A percentile compares a stretch with the other conserved stretches of the same genome.
phyloP scores from a whole-genome alignment of 1,284 basidiomycete species.

The Moniliella sp. region DNA sequence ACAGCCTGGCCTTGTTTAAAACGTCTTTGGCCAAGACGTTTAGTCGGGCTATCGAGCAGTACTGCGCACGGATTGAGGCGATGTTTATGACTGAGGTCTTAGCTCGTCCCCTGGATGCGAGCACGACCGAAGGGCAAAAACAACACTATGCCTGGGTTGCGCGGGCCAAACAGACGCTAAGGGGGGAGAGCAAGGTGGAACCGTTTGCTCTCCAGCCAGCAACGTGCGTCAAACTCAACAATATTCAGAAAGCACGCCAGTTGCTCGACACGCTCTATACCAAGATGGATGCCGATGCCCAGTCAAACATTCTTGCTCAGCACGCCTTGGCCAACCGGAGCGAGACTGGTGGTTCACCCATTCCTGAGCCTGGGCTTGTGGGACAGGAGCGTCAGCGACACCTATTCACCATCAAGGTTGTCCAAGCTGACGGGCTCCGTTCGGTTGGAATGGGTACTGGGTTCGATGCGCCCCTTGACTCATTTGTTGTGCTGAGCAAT shows the following conservation, averaged over 20 bases:
- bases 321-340: too few relatives aligned
- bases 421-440: slow-evolving; percentile 38
- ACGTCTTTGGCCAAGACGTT: slow-evolving; percentile 57
- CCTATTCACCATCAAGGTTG: slow-evolving; percentile 81
- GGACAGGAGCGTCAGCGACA: slow-evolving; percentile 36
- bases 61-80: slow-evolving; percentile 65
- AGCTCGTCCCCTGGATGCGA: too few relatives aligned
- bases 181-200: slow-evolving; percentile 64
- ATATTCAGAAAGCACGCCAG: slow-evolving; percentile 72
- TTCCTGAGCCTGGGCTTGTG: slow-evolving; percentile 36
- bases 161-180: slow-evolving; percentile 57
- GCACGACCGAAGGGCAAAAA: slow-evolving; percentile 39
- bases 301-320: slow-evolving; percentile 44
- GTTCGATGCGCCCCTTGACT: too few relatives aligned
- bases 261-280: slow-evolving; percentile 81
- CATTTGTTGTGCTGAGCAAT: slow-evolving; percentile 82
- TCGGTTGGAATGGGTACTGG: too few relatives aligned
- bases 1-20: slow-evolving; percentile 70
- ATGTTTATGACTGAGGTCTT: slow-evolving; percentile 86
- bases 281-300: slow-evolving; percentile 70
- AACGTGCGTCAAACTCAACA: slow-evolving; percentile 94
- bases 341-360: too few relatives aligned
- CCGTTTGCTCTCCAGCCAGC: slow-evolving; percentile 85
- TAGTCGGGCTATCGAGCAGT: slow-evolving; percentile 73
- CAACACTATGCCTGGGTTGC: slow-evolving; percentile 86